phyloP scores from a whole-genome alignment of 1,284 basidiomycete genomes.

The Flammula alnicola region DNA sequence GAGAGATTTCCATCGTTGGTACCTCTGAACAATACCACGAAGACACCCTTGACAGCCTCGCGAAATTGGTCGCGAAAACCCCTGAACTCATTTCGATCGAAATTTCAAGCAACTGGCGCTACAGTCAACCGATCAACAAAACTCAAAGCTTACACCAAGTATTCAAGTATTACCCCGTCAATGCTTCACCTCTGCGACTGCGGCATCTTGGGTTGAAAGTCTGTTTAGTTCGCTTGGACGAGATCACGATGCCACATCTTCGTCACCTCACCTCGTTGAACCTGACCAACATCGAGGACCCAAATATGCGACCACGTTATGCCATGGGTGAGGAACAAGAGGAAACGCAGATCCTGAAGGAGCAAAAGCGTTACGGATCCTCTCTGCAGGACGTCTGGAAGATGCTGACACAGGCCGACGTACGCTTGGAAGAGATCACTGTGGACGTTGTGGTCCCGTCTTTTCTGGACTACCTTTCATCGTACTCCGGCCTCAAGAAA shows the following conservation, averaged over 20 bases:
- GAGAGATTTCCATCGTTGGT: constrained; percentile 4
- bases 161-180: constrained; percentile 3
- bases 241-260: constrained; percentile 14
- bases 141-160: constrained; percentile 10
- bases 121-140: background rate
- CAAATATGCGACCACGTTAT: background rate
- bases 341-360: background rate
- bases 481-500: constrained; percentile 13
- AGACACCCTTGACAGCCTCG: background rate
- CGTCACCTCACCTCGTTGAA: constrained; percentile 9
- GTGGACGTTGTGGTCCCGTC: constrained; percentile 8
- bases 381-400: constrained; percentile 14
- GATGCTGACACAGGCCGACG: background rate
- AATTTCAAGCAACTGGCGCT: constrained; percentile 5
- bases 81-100: constrained; percentile 5
- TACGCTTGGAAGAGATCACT: constrained; percentile 8
- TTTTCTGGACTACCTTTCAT: constrained; percentile 11
- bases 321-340: background rate
- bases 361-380: constrained; percentile 12
- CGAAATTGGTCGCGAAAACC: constrained; percentile 1
- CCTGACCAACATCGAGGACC: constrained; percentile 15
- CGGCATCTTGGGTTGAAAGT: constrained; percentile 3
- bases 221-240: constrained; percentile 7
- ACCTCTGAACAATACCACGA: background rate
- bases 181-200: constrained; percentile 7